Evolutionary conservation across 352 stramenopile species (phyloP).

Genomic region (Globisporangium middletonii): DNA sequence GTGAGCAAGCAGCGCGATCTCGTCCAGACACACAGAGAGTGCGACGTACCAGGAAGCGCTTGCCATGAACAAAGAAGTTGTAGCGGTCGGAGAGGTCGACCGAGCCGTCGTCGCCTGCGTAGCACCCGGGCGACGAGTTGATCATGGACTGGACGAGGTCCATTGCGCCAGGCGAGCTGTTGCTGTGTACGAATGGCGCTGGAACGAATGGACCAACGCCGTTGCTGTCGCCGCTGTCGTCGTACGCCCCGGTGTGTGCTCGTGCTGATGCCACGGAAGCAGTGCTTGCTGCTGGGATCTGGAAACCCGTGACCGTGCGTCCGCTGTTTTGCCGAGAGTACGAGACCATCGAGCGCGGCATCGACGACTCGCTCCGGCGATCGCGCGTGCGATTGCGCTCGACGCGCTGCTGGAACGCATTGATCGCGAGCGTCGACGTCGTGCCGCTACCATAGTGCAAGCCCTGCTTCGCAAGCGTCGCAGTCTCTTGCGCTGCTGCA

Average conservation of each 20-base stretch:
- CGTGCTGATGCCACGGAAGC: background rate
- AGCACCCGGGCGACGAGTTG: slow-evolving; percentile 25
- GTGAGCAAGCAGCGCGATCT: slow-evolving; percentile 1
- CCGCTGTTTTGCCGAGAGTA: slow-evolving; percentile 3
- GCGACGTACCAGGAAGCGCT: slow-evolving; percentile 31
- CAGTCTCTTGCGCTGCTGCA: too few relatives aligned
- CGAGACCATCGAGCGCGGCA: background rate
- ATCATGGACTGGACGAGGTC: slow-evolving; percentile 11
- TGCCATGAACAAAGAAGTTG: slow-evolving; percentile 54
- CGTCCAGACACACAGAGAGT: background rate
- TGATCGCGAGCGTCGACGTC: slow-evolving; percentile 13
- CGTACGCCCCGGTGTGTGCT: background rate
- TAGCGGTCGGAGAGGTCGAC: slow-evolving; percentile 44
- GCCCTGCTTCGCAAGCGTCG: slow-evolving; percentile 15
- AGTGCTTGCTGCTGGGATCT: too few relatives aligned
- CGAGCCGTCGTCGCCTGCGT: slow-evolving; percentile 47
- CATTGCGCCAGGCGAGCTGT: background rate
- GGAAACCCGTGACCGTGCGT: background rate
- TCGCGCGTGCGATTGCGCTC: slow-evolving; percentile 11
- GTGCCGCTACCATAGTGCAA: slow-evolving; percentile 16
- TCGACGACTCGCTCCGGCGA: background rate
- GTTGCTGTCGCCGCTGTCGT: background rate
- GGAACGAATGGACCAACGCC: background rate
- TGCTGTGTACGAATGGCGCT: background rate
- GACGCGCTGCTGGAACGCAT: slow-evolving; percentile 12